Evolutionary conservation across 305 asterid genomes (phyloP), one percentile per base, ranked within the genome.

Genomic region (Fraxinus sp.): DNA sequence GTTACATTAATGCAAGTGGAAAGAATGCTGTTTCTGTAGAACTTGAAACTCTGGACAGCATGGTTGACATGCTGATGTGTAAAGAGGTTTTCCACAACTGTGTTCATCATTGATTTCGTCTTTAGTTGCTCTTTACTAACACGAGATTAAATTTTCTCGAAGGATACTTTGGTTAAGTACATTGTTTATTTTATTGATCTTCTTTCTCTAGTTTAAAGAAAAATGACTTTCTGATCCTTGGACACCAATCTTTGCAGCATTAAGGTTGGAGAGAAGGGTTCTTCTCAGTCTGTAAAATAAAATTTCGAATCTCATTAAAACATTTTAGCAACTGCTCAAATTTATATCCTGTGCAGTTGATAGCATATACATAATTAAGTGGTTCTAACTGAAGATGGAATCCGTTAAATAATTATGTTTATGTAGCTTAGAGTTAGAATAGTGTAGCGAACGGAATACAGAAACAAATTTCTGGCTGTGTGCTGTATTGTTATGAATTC

Each of bases 51-150:
- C 85, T 96, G 85, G 84, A 86, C 84, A 80, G 82, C 46, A 90
- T 90, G 85, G 84, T 94, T 82, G 91, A 92, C 82, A 87, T 80
- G 87, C 91, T 96, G 81, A 88, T 90, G 77, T 96, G 99, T 81
- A 89, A 89, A 80, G 91, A 96, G 98, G 98, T 95, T 66, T 62
- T 83, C 41, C 52, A 20, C n/a, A 81, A 41, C 83, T 83, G 41
- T 78, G 16, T 37, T 39, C 22, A 78, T 59, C 20, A 78, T 62
- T 78, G 79, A 44, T 55, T 82, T 77, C 11, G 11, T 71, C 76
- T 71, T 71, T 71, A 14, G 44, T 18, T 68, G 18, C 74, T 68
- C 22, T 68, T 68, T 68, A 68, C 18, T 5, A 68, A 68, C 74
- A 68, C 2, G 33, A 11, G 36, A 68, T 68, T 68, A 68, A 68